These are phyloP conservation scores for Neurospora pannonica DNA, from an alignment of 495 filamentous ascomycete species.

Conservation along the genomic window DNA sequence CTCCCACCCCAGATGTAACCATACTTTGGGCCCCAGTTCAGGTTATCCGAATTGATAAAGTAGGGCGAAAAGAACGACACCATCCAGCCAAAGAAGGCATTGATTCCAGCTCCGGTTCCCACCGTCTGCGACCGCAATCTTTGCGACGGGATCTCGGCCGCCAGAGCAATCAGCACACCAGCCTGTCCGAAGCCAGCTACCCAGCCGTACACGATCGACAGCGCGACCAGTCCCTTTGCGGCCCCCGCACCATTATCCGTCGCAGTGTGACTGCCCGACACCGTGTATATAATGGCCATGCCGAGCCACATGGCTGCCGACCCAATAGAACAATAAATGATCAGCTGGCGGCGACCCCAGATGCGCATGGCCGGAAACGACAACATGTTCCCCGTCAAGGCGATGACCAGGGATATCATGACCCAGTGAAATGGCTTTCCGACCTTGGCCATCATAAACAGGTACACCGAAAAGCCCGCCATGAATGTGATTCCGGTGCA, in stretches of 20 bases:
- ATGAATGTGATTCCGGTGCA: constrained; percentile 23
- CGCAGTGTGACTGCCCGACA: neutral
- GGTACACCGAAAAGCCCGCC: constrained; percentile 23
- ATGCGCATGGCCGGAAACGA: constrained; percentile 22
- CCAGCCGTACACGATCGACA: constrained; percentile 21
- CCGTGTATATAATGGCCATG: constrained; percentile 19
- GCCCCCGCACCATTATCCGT: neutral
- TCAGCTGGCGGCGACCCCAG: constrained; percentile 14
- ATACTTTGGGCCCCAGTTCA: constrained; percentile 43
- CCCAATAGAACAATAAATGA: constrained; percentile 10
- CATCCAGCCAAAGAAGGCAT: constrained; percentile 37
- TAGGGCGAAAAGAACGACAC: constrained; percentile 37
- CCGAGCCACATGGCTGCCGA: constrained; percentile 17
- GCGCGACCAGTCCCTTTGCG: constrained; percentile 15
- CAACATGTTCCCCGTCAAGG: constrained; percentile 20
- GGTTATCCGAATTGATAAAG: constrained; percentile 39
- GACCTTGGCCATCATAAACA: constrained; percentile 20
- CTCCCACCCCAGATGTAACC: constrained; percentile 43
- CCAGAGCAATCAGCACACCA: constrained; percentile 32
- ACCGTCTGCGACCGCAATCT: constrained; percentile 43
- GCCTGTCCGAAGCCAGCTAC: constrained; percentile 32
- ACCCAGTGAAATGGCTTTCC: constrained; percentile 23
- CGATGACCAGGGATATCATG: constrained; percentile 22
- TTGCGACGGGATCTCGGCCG: constrained; percentile 37
- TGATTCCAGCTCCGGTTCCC: constrained; percentile 38